Evolutionary conservation across 192 early-diverging fungal species (phyloP).

Genomic region (Oehlia diaphana): DNA sequence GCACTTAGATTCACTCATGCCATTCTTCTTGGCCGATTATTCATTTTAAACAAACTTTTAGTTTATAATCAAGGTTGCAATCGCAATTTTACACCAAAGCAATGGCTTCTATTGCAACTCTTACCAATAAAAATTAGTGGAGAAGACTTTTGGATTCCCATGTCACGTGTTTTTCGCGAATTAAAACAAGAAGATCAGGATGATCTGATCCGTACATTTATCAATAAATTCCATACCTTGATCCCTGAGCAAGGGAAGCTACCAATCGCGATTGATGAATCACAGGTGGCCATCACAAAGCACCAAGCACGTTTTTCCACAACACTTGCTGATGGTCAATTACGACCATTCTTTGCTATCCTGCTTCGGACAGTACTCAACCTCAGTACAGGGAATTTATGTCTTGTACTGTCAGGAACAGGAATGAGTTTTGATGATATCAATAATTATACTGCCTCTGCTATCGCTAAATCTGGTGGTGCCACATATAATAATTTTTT

Average conservation of each 20-base stretch:
- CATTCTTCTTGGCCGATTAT: neutral
- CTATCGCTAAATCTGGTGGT: too few relatives aligned
- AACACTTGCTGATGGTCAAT: too few relatives aligned
- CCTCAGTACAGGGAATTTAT: too few relatives aligned
- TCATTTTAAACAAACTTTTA: neutral
- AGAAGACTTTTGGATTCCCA: neutral
- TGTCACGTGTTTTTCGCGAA: neutral
- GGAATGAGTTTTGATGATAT: too few relatives aligned
- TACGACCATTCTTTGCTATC: too few relatives aligned
- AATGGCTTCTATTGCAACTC: neutral
- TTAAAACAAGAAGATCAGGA: neutral
- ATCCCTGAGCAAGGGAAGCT: neutral
- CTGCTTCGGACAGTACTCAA: too few relatives aligned
- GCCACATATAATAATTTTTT: too few relatives aligned
- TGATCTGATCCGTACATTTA: neutral
- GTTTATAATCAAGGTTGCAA: neutral
- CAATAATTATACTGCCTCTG: too few relatives aligned
- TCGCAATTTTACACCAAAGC: neutral
- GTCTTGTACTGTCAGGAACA: too few relatives aligned
- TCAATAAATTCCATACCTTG: neutral
- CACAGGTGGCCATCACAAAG: too few relatives aligned
- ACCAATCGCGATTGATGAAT: neutral
- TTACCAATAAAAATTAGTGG: neutral
- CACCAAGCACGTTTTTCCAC: too few relatives aligned
- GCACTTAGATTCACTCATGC: neutral